Conservation (phyloP, 108 stramenopile species). For the Craspedostauros australis region DNA sequence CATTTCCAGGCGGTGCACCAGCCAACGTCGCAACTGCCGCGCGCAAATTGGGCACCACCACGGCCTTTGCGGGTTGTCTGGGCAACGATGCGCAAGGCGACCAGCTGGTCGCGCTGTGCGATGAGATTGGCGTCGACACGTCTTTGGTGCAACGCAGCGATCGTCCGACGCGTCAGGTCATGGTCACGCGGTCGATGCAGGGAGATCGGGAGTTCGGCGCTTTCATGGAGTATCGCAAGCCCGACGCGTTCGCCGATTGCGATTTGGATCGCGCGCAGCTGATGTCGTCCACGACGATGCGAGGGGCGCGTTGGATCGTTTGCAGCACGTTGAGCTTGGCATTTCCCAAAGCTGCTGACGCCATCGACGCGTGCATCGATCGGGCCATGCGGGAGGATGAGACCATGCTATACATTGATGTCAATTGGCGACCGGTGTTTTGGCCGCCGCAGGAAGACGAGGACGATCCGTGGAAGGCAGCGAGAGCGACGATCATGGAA, state of each 20-base stretch:
- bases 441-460: no score
- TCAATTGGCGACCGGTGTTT: constrained; percentile 18
- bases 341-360: background rate
- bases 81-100: constrained; percentile 7
- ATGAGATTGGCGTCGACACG: constrained; percentile 4
- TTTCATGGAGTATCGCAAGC: background rate
- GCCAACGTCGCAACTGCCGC: constrained; percentile 11
- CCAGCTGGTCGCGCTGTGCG: background rate
- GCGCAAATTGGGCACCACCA: constrained; percentile 2
- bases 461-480: background rate
- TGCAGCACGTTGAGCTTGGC: constrained; percentile 10
- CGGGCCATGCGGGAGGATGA: background rate
- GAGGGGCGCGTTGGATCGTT: constrained; percentile 5
- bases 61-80: constrained; percentile 3
- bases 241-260: constrained; percentile 8
- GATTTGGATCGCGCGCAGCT: background rate
- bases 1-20: constrained; percentile 11
- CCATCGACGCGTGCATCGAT: background rate
- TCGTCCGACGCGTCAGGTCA: background rate
- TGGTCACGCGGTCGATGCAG: constrained; percentile 12
- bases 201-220: constrained; percentile 14
- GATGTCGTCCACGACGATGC: background rate
- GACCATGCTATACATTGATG: constrained; percentile 4
- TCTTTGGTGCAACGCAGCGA: background rate
- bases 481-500: background rate